Conservation (phyloP, 2,329 filamentous ascomycete genomes). For the Penicillium glabrum region DNA sequence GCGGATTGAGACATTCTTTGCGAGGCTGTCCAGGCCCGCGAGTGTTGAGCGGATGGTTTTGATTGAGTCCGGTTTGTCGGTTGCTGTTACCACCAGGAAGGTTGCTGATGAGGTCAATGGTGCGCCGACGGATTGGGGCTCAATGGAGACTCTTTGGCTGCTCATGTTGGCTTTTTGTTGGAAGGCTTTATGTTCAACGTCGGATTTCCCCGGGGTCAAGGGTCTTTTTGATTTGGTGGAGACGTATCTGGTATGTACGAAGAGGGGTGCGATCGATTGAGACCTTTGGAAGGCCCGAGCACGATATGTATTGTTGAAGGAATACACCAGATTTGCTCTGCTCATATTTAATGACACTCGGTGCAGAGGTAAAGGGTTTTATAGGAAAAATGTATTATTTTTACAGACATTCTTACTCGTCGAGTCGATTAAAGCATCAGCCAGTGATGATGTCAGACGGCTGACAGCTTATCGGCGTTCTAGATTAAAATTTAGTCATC, state of each 20-base stretch:
- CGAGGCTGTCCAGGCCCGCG: slow-evolving; percentile 45
- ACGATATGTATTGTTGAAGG: neutral
- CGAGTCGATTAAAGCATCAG: neutral
- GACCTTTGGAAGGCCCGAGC: neutral
- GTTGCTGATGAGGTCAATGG: slow-evolving; percentile 55
- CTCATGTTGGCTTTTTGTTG: slow-evolving; percentile 13
- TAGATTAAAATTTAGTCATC: neutral
- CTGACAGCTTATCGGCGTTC: neutral
- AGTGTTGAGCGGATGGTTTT: slow-evolving; percentile 47
- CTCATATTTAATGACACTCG: neutral
- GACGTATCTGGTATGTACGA: neutral
- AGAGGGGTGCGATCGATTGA: neutral
- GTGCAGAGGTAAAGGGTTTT: neutral
- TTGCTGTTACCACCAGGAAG: slow-evolving; percentile 53
- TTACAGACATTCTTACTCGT: too few relatives aligned
- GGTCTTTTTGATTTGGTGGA: neutral
- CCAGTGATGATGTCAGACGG: neutral
- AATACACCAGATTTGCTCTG: neutral
- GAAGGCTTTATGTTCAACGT: neutral
- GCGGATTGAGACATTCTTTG: slow-evolving; percentile 56
- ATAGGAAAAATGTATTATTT: too few relatives aligned
- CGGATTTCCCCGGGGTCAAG: neutral
- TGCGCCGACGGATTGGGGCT: slow-evolving; percentile 50
- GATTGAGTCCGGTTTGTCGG: slow-evolving; percentile 35
- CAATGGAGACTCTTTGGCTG: slow-evolving; percentile 30